Evolutionary conservation across 164 flowering plant species (phyloP), one percentile per base, ranked within the genome.

Genomic region (Chimonanthus praecox): DNA sequence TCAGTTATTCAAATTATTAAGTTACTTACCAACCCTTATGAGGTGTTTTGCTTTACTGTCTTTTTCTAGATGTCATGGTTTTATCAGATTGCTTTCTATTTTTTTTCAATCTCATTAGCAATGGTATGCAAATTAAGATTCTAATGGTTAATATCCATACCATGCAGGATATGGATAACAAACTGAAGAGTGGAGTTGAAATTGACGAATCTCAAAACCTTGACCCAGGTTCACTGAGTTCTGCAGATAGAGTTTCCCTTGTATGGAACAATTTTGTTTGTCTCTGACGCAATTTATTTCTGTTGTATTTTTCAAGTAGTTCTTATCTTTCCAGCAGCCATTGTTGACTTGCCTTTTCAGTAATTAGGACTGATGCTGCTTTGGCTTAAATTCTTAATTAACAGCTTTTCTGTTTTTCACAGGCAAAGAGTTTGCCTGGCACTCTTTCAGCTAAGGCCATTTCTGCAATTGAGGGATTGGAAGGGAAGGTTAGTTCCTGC

Each of bases 371-470:
- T 6, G 66, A 21, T 21, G 44, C 6, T 33, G 20, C 6, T 54
- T 70, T 8, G 47, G 60, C 9, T 20, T 50, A 6, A 47, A 71
- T 15, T 71, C 13, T 44, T 47, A 58, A 44, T 65, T 72, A 54
- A 54, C 60, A 54, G 48, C 67, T 49, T 58, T 33, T 44, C n/a
- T 68, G 48, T 54, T 51, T 75, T 77, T 67, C 48, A 43, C 75
- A 95, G 99, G 94, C 94, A 49, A 92, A 95, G 85, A 81, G 84
- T 66, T 84, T 95, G 62, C 87, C 82, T 60, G 91, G 94, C 43
- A 68, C 91, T 61, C 87, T 91, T 70, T 87, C 97, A 73, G 83
- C 78, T 44, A 95, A 86, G 81, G 92, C 89, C 73, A 62, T 86
- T 74, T 81, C 83, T 66, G 77, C 87, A 20, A 85, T 87, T 74